Evolutionary conservation across 805 yeast genomes (phyloP), one percentile per base, ranked within the genome.

Genomic region (Citeromyces nyonsensis): DNA sequence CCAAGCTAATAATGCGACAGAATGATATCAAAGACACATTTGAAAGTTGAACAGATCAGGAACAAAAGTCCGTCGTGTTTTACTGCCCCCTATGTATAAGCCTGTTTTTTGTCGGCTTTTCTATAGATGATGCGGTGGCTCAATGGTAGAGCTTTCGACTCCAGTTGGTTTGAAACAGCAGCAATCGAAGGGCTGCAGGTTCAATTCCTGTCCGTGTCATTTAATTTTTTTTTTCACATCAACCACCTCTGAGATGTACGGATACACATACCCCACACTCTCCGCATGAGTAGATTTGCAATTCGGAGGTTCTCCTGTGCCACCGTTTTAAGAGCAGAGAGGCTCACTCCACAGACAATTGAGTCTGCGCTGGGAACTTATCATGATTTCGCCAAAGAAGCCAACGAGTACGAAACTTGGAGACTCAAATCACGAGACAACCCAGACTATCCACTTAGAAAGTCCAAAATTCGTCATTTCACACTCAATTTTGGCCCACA

Each of bases 401-500:
- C 57, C 7, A 44, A 46, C 28, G 39, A 49, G 26, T 48, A 49
- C 50, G 59, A 54, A 34, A 48, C 54, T 9, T 56, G 59, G 59
- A 44, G 49, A 31, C 37, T 54, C 26, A 36, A 36, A 32, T 51
- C 51, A 33, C 54, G 44, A 36, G 59, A 56, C 41, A 48, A 57
- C 6, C 58, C 61, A 8, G 58, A 54, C 29, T 52, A 38, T 33
- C 49, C 50, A 8, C 44, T 50, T 13, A 45, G 55, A 36, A 57
- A 57, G 42, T 53, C 59, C 13, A 66, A 80, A 52, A 74, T 82
- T 49, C 73, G 94, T 54, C 93, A 81, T 51, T 83, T 82, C 62
- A 82, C 94, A 32, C 74, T 83, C 51, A 83, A 83, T 58, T 82
- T 82, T 51, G 94, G 94, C 25, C 94, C 94, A 31, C 94, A 82